phyloP scores from a whole-genome alignment of 2,329 filamentous ascomycete genomes.

The Camptophora hylomeconis region DNA sequence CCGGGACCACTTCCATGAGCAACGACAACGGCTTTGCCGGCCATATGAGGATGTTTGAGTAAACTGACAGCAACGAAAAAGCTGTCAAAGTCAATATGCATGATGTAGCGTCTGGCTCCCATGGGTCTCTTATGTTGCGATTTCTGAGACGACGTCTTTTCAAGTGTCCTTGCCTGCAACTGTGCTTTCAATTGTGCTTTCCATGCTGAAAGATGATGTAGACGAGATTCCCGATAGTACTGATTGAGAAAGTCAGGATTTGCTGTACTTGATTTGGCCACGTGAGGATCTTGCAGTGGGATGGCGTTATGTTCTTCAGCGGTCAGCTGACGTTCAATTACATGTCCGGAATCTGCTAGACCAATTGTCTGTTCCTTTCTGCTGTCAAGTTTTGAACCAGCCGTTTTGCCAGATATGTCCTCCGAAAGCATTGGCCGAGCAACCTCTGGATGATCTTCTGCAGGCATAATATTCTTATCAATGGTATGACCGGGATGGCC shows the following conservation, averaged over 20 bases:
- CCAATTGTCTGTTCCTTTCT: no score
- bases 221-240: conserved; percentile 84
- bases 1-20: conserved; percentile 75
- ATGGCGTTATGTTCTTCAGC: conserved; percentile 87
- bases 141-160: conserved; percentile 43
- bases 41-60: conserved; percentile 61
- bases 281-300: conserved; percentile 68
- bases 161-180: conserved; percentile 66
- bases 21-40: conserved; percentile 71
- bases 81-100: conserved; percentile 96
- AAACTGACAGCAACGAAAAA: conserved; percentile 93
- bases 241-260: conserved; percentile 91
- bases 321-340: conserved; percentile 46
- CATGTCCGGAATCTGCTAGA: no score
- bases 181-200: conserved; percentile 86
- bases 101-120: conserved; percentile 63
- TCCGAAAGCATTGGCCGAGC: no score
- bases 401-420: no score
- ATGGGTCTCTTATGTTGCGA: conserved; percentile 40
- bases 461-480: no score
- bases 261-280: conserved; percentile 78
- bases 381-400: no score
- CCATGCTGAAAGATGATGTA: conserved; percentile 94
- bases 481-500: no score
- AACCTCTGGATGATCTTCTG: no score